Conservation (phyloP, 441 rosid species). For the Biscutella laevigata region DNA sequence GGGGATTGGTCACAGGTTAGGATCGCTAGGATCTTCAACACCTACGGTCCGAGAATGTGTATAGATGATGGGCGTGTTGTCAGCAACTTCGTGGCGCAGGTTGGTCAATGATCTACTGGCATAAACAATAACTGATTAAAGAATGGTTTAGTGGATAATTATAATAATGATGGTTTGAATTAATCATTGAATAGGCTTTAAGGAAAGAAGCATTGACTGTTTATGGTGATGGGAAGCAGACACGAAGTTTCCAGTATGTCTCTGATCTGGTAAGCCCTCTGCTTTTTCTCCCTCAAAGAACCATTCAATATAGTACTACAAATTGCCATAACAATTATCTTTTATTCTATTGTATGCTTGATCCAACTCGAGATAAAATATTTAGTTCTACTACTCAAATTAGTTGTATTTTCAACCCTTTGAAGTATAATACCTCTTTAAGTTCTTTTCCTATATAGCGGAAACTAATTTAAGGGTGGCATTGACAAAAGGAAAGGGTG, state of each 20-base stretch:
- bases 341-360: background rate
- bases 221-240: slow-evolving; percentile 83
- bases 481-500: no score
- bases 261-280: slow-evolving; percentile 53
- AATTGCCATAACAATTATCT: background rate
- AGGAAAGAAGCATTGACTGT: slow-evolving; percentile 81
- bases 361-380: background rate
- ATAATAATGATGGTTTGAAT: slow-evolving; percentile 17
- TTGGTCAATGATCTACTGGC: slow-evolving; percentile 6
- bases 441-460: no score
- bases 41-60: slow-evolving; percentile 88
- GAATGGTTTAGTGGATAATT: slow-evolving; percentile 1
- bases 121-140: background rate
- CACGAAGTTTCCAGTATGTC: slow-evolving; percentile 78
- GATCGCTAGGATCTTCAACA: slow-evolving; percentile 77
- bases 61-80: slow-evolving; percentile 82
- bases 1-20: slow-evolving; percentile 39
- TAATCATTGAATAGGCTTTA: slow-evolving; percentile 41
- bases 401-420: no score
- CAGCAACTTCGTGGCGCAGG: slow-evolving; percentile 82
- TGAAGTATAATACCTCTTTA: no score
- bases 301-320: slow-evolving; percentile 1
- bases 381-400: no score
- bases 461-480: no score
- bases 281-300: background rate